Conservation (phyloP, 2,329 filamentous ascomycete species). For the Fusarium sp. region DNA sequence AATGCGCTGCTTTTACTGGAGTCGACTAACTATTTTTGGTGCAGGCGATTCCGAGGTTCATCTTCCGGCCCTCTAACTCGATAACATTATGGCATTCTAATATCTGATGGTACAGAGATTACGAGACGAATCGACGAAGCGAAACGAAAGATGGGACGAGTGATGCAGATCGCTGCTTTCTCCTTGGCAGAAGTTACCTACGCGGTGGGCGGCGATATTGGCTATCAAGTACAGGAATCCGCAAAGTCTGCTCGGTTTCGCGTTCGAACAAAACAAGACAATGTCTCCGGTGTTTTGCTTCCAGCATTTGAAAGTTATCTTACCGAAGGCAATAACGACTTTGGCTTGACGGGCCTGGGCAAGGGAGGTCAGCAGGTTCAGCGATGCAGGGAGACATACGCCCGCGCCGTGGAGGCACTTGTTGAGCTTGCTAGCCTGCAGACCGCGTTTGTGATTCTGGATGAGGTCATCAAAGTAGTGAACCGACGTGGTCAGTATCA, state of each 20-base stretch:
- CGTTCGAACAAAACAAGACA: conserved; percentile 94
- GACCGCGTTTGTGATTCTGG: conserved; percentile 96
- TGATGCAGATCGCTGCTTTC: conserved; percentile 99
- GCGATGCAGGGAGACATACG: conserved; percentile 93
- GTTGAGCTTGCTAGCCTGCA: conserved; percentile 95
- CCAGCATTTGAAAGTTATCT: conserved; percentile 93
- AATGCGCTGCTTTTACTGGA: neutral
- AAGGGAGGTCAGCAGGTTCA: conserved; percentile 98
- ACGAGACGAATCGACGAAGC: conserved; percentile 97
- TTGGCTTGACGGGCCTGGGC: conserved; percentile 92
- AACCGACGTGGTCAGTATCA: conserved; percentile 80
- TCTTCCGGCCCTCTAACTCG: neutral
- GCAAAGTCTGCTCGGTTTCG: conserved; percentile 93
- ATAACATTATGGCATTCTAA: conserved; percentile 29
- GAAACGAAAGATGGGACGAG: conserved; percentile 98
- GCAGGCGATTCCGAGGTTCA: conserved; percentile 87
- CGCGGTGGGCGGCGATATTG: conserved; percentile 93
- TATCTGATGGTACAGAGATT: conserved; percentile 71
- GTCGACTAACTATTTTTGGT: conserved; percentile 7
- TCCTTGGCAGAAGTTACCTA: conserved; percentile 98
- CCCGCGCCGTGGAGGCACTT: conserved; percentile 91
- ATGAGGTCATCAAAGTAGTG: conserved; percentile 99
- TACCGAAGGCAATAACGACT: conserved; percentile 91
- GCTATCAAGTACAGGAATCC: conserved; percentile 96
- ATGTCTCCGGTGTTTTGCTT: conserved; percentile 95